Evolutionary conservation across 2,329 filamentous ascomycete species (phyloP), one percentile per base, ranked within the genome.

Genomic region (Penicillium sp.): DNA sequence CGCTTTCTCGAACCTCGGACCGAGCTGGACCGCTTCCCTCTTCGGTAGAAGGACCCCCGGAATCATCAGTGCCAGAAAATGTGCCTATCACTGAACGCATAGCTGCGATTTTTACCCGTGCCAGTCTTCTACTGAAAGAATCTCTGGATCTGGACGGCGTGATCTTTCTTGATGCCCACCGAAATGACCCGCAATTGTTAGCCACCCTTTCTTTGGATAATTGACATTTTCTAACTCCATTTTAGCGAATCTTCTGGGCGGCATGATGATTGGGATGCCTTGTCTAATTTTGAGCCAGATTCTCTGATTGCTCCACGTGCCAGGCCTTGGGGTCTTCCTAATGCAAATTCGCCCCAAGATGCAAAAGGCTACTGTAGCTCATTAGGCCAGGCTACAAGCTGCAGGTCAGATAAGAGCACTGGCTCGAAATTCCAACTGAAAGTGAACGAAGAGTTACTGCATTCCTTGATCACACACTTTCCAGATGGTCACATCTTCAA

Each of bases 71-170:
- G 29, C 15, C 52, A 11, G 62, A 65, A 4, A 48, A 52, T 23
- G 46, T 60, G 3, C 58, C 57, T 0, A 58, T 64, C 7, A 59
- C 62, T 3, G 59, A 65, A 38, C 63, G 63, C 2, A 61, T 69
- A 19, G 38, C 52, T 2, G 58, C 63, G 10, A 68, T 80, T 3
- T 80, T 80, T 33, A 68, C 74, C 0, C 76, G 75, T 21, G 79
- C 79, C 5, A 76, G 78, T 36, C 68, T 70, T 7, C 72, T 80
- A 1, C 70, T 82, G 16, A 69, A 75, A 4, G 69, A 77, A 29
- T 75, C 77, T 0, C 67, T 80, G 45, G 73, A 79, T 45, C 65
- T 77, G 0, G 74, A 76, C 23, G 77, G 77, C 4, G 64, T 67
- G 3, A 65, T 70, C 0, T 73, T 75, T n/a, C 62, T 76, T 3